A percentile compares a stretch with the other conserved stretches of the same genome.
Evolutionary conservation across 1,139 yeast species (phyloP).

Genomic region (Lodderomyces orthopsilosis): DNA sequence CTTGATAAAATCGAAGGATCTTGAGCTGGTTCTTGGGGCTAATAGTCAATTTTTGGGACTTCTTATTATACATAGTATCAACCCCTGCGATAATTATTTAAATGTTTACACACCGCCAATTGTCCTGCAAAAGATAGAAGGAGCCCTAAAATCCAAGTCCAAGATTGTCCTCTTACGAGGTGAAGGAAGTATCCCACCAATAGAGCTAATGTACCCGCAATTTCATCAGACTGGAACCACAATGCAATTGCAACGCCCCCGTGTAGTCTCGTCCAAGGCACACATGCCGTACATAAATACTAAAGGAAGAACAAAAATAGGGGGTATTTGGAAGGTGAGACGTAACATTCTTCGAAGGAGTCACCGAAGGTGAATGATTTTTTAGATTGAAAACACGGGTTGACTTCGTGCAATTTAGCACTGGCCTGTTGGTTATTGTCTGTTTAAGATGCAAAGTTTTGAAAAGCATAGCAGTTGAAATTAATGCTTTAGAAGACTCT

Average conservation of each 20-base stretch:
- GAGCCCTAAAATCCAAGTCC: slow-evolving; percentile 23
- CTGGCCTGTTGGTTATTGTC: too few relatives aligned
- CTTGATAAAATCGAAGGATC: background rate
- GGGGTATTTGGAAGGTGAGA: slow-evolving; percentile 62
- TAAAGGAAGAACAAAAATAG: slow-evolving; percentile 45
- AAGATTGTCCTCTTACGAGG: slow-evolving; percentile 59
- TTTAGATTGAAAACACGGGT: too few relatives aligned
- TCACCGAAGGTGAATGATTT: slow-evolving; percentile 13
- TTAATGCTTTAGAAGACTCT: too few relatives aligned
- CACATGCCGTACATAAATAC: slow-evolving; percentile 53
- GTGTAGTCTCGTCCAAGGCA: background rate
- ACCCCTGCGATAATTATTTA: slow-evolving; percentile 34
- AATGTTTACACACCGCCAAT: slow-evolving; percentile 58
- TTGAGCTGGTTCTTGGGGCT: background rate
- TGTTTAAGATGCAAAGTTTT: too few relatives aligned
- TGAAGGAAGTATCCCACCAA: slow-evolving; percentile 50
- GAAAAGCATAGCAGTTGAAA: too few relatives aligned
- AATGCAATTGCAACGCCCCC: background rate
- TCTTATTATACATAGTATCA: slow-evolving; percentile 63
- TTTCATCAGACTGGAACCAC: slow-evolving; percentile 10
- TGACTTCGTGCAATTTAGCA: too few relatives aligned
- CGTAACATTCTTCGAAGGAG: slow-evolving; percentile 58
- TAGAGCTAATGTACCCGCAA: slow-evolving; percentile 31
- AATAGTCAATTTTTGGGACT: slow-evolving; percentile 33
- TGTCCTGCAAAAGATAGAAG: slow-evolving; percentile 11